These are phyloP conservation scores for Suillus fuscotomentosus DNA, from an alignment of 768 basidiomycete genomes.

Conservation along the genomic window DNA sequence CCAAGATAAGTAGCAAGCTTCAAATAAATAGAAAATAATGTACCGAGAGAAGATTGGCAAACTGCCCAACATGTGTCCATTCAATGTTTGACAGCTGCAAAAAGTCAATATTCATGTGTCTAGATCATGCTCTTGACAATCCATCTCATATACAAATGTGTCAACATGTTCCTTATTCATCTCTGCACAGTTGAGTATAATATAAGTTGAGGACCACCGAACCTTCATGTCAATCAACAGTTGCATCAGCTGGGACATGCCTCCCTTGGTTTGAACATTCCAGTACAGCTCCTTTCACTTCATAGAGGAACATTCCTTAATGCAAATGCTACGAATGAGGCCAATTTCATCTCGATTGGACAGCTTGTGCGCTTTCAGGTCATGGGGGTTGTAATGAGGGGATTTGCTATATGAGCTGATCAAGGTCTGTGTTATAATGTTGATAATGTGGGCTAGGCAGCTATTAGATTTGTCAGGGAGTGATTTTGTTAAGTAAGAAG, in stretches of 20 bases:
- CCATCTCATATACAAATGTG: too few relatives aligned
- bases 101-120: too few relatives aligned
- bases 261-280: constrained; percentile 11
- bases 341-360: constrained; percentile 25
- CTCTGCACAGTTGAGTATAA: background rate
- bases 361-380: too few relatives aligned
- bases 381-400: constrained; percentile 20
- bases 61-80: too few relatives aligned
- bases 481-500: constrained; percentile 5
- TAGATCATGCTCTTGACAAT: too few relatives aligned
- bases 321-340: constrained; percentile 15
- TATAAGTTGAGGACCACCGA: constrained; percentile 32
- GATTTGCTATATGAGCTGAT: constrained; percentile 26
- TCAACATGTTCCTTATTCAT: too few relatives aligned
- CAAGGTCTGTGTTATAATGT: constrained; percentile 32
- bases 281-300: constrained; percentile 23
- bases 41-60: too few relatives aligned
- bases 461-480: constrained; percentile 3
- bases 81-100: too few relatives aligned
- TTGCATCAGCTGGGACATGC: background rate
- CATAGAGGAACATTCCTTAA: constrained; percentile 24
- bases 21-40: too few relatives aligned
- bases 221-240: constrained; percentile 31
- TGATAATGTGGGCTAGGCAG: constrained; percentile 33
- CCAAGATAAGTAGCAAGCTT: too few relatives aligned